These are phyloP conservation scores for Phytophthora megakarya DNA, from an alignment of 352 stramenopile genomes.

Conservation along the genomic window DNA sequence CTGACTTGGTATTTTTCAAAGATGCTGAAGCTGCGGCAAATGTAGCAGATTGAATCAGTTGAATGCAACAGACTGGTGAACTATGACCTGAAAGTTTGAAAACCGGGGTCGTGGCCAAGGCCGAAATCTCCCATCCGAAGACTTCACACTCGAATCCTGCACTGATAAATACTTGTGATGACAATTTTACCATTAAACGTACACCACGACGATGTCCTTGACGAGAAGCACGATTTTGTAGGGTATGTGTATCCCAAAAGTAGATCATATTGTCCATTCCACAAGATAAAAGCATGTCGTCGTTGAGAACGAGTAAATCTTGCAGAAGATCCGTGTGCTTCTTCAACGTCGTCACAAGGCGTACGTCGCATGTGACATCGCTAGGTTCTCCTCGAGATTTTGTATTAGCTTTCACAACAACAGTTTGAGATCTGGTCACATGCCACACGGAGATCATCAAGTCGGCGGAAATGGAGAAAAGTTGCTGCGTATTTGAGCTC, in stretches of 20 bases:
- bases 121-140: conserved; percentile 75
- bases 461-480: conserved; percentile 80
- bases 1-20: conserved; percentile 21
- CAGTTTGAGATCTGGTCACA: conserved; percentile 38
- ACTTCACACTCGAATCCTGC: conserved; percentile 79
- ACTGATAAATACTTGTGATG: conserved; percentile 71
- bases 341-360: conserved; percentile 57
- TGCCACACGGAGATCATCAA: conserved; percentile 70
- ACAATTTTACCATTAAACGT: conserved; percentile 64
- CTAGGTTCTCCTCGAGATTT: conserved; percentile 26
- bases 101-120: conserved; percentile 58
- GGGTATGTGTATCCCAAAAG: conserved; percentile 65
- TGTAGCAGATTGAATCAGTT: conserved; percentile 53
- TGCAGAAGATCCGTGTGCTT: conserved; percentile 76
- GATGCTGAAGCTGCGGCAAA: conserved; percentile 34
- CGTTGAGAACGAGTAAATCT: conserved; percentile 74
- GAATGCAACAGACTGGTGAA: conserved; percentile 69
- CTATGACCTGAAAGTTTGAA: conserved; percentile 75
- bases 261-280: conserved; percentile 81
- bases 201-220: conserved; percentile 69
- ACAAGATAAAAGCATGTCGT: conserved; percentile 69
- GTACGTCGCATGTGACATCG: conserved; percentile 59
- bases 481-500: conserved; percentile 49
- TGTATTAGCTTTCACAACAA: conserved; percentile 16
- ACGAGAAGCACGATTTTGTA: conserved; percentile 52